phyloP scores from a whole-genome alignment of 202 grass and related monocot genomes.

The Schoenoplectus triqueter region DNA sequence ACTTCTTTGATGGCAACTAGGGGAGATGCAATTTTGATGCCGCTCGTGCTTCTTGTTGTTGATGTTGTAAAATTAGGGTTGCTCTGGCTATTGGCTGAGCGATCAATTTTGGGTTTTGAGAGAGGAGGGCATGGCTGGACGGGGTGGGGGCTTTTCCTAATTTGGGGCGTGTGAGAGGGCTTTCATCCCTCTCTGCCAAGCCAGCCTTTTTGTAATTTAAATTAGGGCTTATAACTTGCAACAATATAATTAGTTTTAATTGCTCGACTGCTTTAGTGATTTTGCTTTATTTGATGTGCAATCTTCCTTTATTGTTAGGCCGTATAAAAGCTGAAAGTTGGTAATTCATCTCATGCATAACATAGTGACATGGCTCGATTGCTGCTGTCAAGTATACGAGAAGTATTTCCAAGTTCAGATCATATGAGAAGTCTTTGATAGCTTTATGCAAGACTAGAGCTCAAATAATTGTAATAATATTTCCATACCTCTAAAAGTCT shows the following conservation, averaged over 20 bases:
- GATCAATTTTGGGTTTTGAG: constrained; percentile 17
- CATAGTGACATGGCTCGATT: neutral
- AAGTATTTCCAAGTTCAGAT: neutral
- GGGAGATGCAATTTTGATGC: constrained; percentile 9
- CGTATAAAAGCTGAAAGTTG: neutral
- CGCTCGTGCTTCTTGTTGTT: neutral
- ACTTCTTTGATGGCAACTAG: neutral
- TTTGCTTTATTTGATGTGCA: neutral
- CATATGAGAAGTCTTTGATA: neutral
- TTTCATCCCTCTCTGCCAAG: constrained; percentile 1
- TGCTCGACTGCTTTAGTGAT: neutral
- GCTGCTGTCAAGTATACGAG: neutral
- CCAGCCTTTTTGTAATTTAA: constrained; percentile 25
- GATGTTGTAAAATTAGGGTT: constrained; percentile 36
- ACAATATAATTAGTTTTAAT: constrained; percentile 23
- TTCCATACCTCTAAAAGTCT: neutral
- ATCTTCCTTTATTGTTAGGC: neutral
- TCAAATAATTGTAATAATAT: neutral
- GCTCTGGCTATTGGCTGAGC: neutral
- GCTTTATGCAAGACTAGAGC: neutral
- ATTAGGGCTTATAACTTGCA: constrained; percentile 1
- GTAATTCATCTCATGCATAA: neutral
- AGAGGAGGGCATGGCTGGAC: neutral
- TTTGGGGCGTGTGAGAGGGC: neutral
- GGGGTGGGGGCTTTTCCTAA: neutral